Base-by-base conservation (phyloP, 2,329 filamentous ascomycete species). In the Berkeleyomyces basicola region DNA sequence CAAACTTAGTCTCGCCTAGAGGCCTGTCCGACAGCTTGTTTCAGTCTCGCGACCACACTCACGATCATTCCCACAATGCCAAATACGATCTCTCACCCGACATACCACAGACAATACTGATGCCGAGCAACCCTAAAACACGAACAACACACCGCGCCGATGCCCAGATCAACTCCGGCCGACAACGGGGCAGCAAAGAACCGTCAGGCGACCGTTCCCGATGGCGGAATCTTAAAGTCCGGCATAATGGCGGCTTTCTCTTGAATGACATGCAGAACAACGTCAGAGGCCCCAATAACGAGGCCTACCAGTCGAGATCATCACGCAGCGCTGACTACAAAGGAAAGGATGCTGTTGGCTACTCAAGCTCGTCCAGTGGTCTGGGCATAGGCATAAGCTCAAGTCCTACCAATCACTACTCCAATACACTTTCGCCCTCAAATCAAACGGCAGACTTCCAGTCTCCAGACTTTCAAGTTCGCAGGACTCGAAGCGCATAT, bases 201-300 rank as follows among this genome's bases (percentile, higher is more conserved):
- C 7, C 10, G 43, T 42, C 55, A 14, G 43, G 33, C n/a, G 53
- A 63, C 7, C 61, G 43, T 23, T 63, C 61, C 3, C 53, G 55
- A 59, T 68, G 70, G 53, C 68, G 71, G 64, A 70, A 67, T 49
- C 72, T 76, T 61, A 79, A 75, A 67, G 71, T 74, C 39, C 74
- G 77, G 14, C 72, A 77, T 4, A 75, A 73, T 66, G 77, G 78
- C 57, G 77, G 76, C 6, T 82, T 82, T 67, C 73, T 82, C 60
- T 73, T 82, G 11, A 71, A 76, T 39, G 78, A 79, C 66, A 68
- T 74, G 2, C 68, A 78, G 23, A 67, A 66, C n/a, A 61, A 60
- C 67, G 37, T 66, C 63, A 61, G 63, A 64, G 47, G 70, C 64
- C 59, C 67, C 62, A 57, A 69, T 67, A 51, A 67, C 57, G 47